Conservation (phyloP, 495 filamentous ascomycete genomes). For the Symbiotaphrina buchneri region DNA sequence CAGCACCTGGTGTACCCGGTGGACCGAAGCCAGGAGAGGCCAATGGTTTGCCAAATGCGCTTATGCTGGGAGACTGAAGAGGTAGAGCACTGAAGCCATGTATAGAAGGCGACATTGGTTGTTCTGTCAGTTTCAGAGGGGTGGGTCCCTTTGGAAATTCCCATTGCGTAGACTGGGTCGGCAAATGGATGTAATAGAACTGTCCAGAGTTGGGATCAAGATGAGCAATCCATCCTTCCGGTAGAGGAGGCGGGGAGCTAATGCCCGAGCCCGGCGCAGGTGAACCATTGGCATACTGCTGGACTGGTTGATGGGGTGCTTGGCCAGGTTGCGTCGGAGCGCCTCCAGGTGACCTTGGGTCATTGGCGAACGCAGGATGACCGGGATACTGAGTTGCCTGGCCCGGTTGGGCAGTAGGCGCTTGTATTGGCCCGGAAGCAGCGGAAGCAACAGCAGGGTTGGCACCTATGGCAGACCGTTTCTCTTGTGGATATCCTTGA, state of each 20-base stretch:
- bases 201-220: conserved; percentile 86
- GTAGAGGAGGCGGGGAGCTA: conserved; percentile 70
- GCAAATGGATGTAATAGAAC: conserved; percentile 96
- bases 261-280: conserved; percentile 36
- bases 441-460: conserved; percentile 14
- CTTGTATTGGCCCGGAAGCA: conserved; percentile 12
- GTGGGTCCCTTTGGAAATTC: conserved; percentile 90
- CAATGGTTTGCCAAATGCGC: conserved; percentile 39
- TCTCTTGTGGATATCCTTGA: conserved; percentile 59
- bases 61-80: conserved; percentile 47
- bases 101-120: conserved; percentile 60
- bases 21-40: conserved; percentile 29
- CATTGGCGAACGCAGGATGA: conserved; percentile 80
- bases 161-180: conserved; percentile 94
- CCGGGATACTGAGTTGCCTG: conserved; percentile 24
- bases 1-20: conserved; percentile 43
- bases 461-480: conserved; percentile 21
- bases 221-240: conserved; percentile 97
- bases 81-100: conserved; percentile 59
- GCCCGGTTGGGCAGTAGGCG: conserved; percentile 3
- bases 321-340: conserved; percentile 13
- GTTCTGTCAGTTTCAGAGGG: conserved; percentile 54
- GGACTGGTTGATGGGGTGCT: conserved; percentile 6
- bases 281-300: conserved; percentile 11
- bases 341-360: conserved; percentile 19